A percentile compares a stretch with the other conserved stretches of the same genome.
Conservation (phyloP, 352 stramenopile species). For the Thraustochytrium sp. region DNA sequence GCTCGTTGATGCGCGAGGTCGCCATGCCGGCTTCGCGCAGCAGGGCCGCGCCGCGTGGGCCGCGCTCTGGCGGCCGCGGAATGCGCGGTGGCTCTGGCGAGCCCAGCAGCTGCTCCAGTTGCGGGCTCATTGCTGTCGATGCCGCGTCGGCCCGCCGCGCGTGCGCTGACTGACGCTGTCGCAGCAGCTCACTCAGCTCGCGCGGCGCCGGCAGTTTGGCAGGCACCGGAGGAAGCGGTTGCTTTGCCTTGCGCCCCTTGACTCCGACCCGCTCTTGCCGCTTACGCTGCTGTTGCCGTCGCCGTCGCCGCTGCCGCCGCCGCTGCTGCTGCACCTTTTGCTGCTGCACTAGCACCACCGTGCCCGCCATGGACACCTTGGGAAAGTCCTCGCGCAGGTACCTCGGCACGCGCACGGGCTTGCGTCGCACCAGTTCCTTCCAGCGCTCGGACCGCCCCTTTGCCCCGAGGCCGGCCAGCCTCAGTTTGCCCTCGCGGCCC, state of each 20-base stretch:
- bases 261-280: not conserved
- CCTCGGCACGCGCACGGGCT: not conserved
- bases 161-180: not conserved
- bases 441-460: too few relatives aligned
- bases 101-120: not conserved
- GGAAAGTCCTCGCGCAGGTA: conserved; percentile 37
- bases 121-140: not conserved
- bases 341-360: not conserved
- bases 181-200: not conserved
- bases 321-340: not conserved
- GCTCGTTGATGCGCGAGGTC: not conserved
- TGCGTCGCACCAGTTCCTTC: not conserved
- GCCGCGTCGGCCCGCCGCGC: not conserved
- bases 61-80: not conserved
- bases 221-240: not conserved
- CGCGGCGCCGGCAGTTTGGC: not conserved
- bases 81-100: not conserved
- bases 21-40: not conserved
- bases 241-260: not conserved
- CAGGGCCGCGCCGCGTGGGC: not conserved
- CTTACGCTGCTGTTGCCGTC: not conserved
- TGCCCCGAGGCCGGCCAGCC: too few relatives aligned
- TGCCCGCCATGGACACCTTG: not conserved
- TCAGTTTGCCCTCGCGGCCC: too few relatives aligned
- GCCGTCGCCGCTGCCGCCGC: too few relatives aligned